Evolutionary conservation across 78 protist genomes (phyloP), one percentile per base, ranked within the genome.

Genomic region (slime mould (Dictyostelium discoideum)): DNA sequence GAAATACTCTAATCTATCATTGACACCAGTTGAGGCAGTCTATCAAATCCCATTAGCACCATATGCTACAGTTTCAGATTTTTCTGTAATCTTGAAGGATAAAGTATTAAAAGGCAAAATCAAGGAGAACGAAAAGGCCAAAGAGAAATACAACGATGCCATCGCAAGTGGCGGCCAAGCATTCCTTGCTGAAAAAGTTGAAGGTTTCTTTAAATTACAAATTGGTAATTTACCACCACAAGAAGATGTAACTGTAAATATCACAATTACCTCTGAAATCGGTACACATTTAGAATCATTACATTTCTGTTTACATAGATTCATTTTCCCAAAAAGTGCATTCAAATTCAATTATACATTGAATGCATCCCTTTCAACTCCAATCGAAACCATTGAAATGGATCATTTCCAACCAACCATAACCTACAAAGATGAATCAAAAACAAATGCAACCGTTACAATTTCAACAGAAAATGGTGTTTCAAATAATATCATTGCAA

Each of bases 131-230:
- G 22, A 50, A 54, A 85, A 82, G 11, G 95, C 95, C 22, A 37
- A 77, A 20, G 60, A 81, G 7, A 82, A 82, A 22, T 90, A 82
- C 60, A 73, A 14, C 6, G 95, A 90, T n/a, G 65, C 95, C 0
- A 82, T 90, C 11, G 95, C 95, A 3, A 82, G 84, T 54, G 95
- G 95, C 11, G 85, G 85, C 7, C 87, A 90, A 72, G 95, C 88
- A 18, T 90, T 90, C 78, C 39, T 90, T 18, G 95, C 69, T n/a
- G 95, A 90, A 46, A 90, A 82, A 24, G 7, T n/a, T 22, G 79
- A 90, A 46, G 95, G 95, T 16, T 78, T 26, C 10, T 90, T 90
- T 29, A 72, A 32, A 4, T 14, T 83, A 0, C 26, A 18, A 46
- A 57, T 90, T 72, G 95, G 95, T 37, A 90, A 90, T 57, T 5